phyloP scores from a whole-genome alignment of 257 asterid genomes.

The Haberlea rhodopensis region DNA sequence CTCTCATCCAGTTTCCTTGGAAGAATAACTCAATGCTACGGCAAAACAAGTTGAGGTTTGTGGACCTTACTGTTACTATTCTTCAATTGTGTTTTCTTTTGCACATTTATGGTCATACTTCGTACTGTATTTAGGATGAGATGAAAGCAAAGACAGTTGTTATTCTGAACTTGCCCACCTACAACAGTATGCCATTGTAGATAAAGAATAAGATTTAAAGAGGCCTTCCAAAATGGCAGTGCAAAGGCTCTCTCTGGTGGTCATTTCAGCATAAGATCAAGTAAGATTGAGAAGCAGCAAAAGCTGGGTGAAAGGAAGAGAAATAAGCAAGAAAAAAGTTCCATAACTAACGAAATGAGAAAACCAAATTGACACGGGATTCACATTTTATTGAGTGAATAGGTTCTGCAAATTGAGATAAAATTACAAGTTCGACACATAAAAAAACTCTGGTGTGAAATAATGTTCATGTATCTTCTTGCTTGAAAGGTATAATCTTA shows the following conservation, averaged over 20 bases:
- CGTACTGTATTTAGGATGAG: conserved; percentile 40
- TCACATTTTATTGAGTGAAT: too few relatives aligned
- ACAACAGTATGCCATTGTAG: conserved; percentile 66
- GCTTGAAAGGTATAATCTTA: too few relatives aligned
- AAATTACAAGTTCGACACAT: too few relatives aligned
- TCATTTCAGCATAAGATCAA: conserved; percentile 62
- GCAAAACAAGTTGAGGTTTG: conserved; percentile 75
- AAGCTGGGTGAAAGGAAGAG: conserved; percentile 69
- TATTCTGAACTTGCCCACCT: conserved; percentile 56
- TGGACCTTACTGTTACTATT: background rate
- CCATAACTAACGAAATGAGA: conserved; percentile 66
- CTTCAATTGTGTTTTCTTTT: background rate
- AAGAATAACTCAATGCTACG: conserved; percentile 74
- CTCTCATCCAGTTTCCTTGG: conserved; percentile 70
- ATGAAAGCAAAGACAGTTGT: conserved; percentile 50
- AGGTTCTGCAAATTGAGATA: too few relatives aligned
- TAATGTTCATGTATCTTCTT: too few relatives aligned
- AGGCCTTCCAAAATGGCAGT: conserved; percentile 61
- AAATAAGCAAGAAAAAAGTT: conserved; percentile 43
- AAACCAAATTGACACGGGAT: conserved; percentile 14
- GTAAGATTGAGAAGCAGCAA: conserved; percentile 36
- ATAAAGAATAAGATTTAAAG: conserved; percentile 68
- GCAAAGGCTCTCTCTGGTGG: conserved; percentile 51
- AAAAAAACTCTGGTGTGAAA: too few relatives aligned
- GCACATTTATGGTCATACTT: conserved; percentile 1